These are phyloP conservation scores for Phalaenopsis equestris DNA, from an alignment of 106 monocot species.

Conservation along the genomic window DNA sequence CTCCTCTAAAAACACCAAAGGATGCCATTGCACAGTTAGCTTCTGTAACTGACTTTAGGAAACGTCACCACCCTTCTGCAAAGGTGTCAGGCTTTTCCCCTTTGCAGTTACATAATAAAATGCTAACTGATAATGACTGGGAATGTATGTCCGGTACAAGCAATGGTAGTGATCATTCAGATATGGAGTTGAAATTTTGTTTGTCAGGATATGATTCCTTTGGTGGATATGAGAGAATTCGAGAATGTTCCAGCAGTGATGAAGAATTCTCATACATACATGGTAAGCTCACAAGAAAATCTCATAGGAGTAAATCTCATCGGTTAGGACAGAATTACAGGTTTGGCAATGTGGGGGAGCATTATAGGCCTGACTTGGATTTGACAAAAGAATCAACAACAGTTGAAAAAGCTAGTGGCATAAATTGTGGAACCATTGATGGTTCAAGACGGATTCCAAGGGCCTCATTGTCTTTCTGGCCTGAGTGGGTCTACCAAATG, in stretches of 20 bases:
- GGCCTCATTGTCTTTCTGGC: slow-evolving; percentile 84
- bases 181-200: slow-evolving; percentile 26
- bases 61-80: slow-evolving; percentile 11
- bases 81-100: slow-evolving; percentile 19
- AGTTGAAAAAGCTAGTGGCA: slow-evolving; percentile 11
- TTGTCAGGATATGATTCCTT: slow-evolving; percentile 27
- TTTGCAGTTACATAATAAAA: slow-evolving; percentile 8
- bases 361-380: slow-evolving; percentile 12
- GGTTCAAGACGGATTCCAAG: slow-evolving; percentile 14
- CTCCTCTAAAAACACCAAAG: slow-evolving; percentile 75
- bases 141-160: slow-evolving; percentile 39
- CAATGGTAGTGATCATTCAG: slow-evolving; percentile 37
- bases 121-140: slow-evolving; percentile 41
- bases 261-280: slow-evolving; percentile 33
- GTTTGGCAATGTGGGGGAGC: slow-evolving; percentile 9
- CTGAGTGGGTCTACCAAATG: slow-evolving; percentile 84
- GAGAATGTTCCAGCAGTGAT: slow-evolving; percentile 44
- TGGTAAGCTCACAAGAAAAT: slow-evolving; percentile 8
- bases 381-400: slow-evolving; percentile 20
- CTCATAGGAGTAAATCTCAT: slow-evolving; percentile 6
- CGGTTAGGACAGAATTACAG: slow-evolving; percentile 13
- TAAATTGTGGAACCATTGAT: slow-evolving; percentile 1
- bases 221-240: slow-evolving; percentile 14
- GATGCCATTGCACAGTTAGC: slow-evolving; percentile 71
- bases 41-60: slow-evolving; percentile 29